A percentile compares a stretch with the other conserved stretches of the same genome.
Evolutionary conservation across 106 monocot species (phyloP).

Genomic region (Platanthera guangdongensis): DNA sequence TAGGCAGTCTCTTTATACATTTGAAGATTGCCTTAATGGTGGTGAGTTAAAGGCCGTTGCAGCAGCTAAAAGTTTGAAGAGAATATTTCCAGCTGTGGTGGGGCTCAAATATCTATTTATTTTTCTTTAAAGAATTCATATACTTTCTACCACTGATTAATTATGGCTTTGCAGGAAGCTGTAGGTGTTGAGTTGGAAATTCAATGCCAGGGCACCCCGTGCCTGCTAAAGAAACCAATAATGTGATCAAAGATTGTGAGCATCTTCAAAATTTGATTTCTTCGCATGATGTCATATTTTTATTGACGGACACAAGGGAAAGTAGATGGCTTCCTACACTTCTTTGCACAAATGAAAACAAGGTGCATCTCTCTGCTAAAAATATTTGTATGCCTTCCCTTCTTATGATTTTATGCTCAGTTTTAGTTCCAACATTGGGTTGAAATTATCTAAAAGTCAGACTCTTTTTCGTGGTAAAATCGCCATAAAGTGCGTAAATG

Average conservation of each 20-base stretch:
- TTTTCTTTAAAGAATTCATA: slow-evolving; percentile 6
- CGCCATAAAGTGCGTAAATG: neutral
- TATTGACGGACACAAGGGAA: slow-evolving; percentile 94
- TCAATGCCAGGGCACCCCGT: slow-evolving; percentile 96
- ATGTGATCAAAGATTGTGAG: slow-evolving; percentile 67
- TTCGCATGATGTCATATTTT: slow-evolving; percentile 83
- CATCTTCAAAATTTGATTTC: slow-evolving; percentile 50
- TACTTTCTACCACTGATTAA: slow-evolving; percentile 6
- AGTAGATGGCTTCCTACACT: slow-evolving; percentile 97
- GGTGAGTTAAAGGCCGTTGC: slow-evolving; percentile 75
- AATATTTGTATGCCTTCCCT: neutral
- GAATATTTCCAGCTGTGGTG: slow-evolving; percentile 80
- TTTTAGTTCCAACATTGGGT: neutral
- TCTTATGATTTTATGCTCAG: neutral
- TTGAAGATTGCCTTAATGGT: slow-evolving; percentile 75
- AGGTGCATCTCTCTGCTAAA: slow-evolving; percentile 27
- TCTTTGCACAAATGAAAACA: slow-evolving; percentile 71
- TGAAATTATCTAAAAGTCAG: neutral
- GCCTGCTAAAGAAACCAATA: slow-evolving; percentile 40
- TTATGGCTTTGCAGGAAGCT: slow-evolving; percentile 42
- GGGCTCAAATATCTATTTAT: neutral
- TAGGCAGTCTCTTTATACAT: slow-evolving; percentile 82
- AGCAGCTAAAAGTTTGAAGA: slow-evolving; percentile 59
- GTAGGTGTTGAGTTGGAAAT: slow-evolving; percentile 71
- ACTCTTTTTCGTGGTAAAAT: neutral